Evolutionary conservation across 257 asterid species (phyloP), one percentile per base, ranked within the genome.

Genomic region (Salvia rosmarinus): DNA sequence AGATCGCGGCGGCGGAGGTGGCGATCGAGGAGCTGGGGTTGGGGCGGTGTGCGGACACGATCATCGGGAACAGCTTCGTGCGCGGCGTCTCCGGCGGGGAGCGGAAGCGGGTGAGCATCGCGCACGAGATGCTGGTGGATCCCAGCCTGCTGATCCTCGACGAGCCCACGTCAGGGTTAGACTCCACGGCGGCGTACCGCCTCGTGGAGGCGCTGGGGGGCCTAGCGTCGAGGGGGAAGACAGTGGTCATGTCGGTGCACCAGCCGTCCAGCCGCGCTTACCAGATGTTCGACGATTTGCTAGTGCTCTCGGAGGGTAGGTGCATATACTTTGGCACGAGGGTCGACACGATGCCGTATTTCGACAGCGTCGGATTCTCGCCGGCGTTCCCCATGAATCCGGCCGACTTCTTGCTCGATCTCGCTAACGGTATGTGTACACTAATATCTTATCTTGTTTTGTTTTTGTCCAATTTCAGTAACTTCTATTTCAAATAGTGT

Each of bases 321-420:
- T 82, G 93, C 37, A 72, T 94, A 3, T 94, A 94, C 67, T 94
- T 79, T 47, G 99, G 99, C 0, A 82, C 79, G 49, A 82, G 91
- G 21, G 75, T 68, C n/a, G 91, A 88, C 20, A 95, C 97, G 4
- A 89, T 88, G 96, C 79, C 34, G n/a, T 94, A 94, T 47, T 84
- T 94, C 7, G 90, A 87, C 52, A 77, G 90, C 23, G 81, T 94
- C 1, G 97, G 97, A 0, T 91, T 82, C 63, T 54, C 86, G 57
- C 99, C 99, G 6, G 73, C 70, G 2, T 91, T 94, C 51, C 90
- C 96, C 39, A 89, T 91, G 97, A 94, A 94, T 79, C 99, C 99
- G 5, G 99, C 99, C 5, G 99, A 94, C 83, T 94, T 94, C 85
- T 64, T 94, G 85, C 99, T 94, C 42, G 99, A 94, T 88, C 96